Conservation (phyloP, 176 grass and related monocot species). For the Oryza australiensis region DNA sequence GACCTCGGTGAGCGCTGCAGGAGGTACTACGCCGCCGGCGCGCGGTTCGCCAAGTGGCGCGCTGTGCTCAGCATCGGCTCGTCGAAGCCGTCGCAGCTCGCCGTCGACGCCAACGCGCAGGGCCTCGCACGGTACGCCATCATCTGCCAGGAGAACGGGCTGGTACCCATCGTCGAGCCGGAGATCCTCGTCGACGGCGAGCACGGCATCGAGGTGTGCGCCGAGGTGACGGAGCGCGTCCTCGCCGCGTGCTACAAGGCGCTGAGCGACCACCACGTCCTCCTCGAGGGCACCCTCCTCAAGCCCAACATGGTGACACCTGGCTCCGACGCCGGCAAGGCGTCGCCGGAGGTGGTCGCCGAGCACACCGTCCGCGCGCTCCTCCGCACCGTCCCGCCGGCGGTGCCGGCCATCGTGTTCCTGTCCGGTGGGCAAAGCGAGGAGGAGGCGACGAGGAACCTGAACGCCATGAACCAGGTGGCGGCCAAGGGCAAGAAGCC, state of each 20-base stretch:
- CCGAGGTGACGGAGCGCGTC: constrained; percentile 51
- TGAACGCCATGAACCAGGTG: constrained; percentile 73
- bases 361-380: constrained; percentile 59
- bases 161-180: constrained; percentile 64
- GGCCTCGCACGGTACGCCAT: constrained; percentile 53
- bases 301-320: constrained; percentile 75
- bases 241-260: constrained; percentile 61
- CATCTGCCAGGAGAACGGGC: constrained; percentile 68
- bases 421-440: constrained; percentile 65
- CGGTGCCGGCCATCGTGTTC: constrained; percentile 67
- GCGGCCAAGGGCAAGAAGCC: constrained; percentile 52
- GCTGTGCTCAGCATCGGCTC: constrained; percentile 56
- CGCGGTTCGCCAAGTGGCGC: constrained; percentile 70
- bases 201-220: constrained; percentile 45
- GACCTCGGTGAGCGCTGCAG: constrained; percentile 42
- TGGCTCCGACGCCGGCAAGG: constrained; percentile 48
- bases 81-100: constrained; percentile 44
- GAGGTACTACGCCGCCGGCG: constrained; percentile 52
- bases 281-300: constrained; percentile 52
- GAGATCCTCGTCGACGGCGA: constrained; percentile 57
- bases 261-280: constrained; percentile 55
- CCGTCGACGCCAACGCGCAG: constrained; percentile 47
- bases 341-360: constrained; percentile 52
- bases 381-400: constrained; percentile 52
- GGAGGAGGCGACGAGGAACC: constrained; percentile 65